These are phyloP conservation scores for Arthrocladium fulminans DNA, from an alignment of 2,329 filamentous ascomycete species.

Conservation along the genomic window DNA sequence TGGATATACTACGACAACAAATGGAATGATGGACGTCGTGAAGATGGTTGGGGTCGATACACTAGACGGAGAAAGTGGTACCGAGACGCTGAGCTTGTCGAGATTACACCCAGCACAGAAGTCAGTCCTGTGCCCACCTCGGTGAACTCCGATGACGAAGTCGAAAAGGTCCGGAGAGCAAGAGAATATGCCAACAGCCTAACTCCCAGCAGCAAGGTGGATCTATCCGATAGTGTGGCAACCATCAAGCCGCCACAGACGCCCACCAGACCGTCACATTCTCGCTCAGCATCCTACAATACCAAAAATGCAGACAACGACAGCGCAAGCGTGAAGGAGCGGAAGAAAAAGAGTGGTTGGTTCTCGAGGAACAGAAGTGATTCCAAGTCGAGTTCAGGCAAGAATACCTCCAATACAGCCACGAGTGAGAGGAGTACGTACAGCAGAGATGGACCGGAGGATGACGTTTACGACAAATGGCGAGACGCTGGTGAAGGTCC, in stretches of 20 bases:
- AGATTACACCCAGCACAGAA: conserved; percentile 46
- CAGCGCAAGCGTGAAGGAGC: not conserved
- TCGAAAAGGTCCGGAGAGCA: conserved; percentile 15
- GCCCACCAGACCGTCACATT: not conserved
- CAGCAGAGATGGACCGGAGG: conserved; percentile 19
- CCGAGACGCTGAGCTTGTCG: conserved; percentile 88
- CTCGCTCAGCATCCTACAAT: not conserved
- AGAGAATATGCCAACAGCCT: conserved; percentile 17
- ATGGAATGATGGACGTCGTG: conserved; percentile 83
- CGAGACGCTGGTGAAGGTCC: conserved; percentile 9
- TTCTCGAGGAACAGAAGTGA: conserved; percentile 3
- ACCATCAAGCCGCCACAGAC: conserved; percentile 5
- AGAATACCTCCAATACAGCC: not conserved
- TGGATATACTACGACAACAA: conserved; percentile 99
- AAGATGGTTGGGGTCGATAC: conserved; percentile 91
- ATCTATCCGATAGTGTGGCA: conserved; percentile 8
- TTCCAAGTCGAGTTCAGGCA: not conserved
- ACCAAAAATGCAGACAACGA: not conserved
- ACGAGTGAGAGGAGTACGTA: not conserved
- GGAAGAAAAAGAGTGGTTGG: conserved; percentile 7
- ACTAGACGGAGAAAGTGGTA: conserved; percentile 93
- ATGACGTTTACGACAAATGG: conserved; percentile 20
- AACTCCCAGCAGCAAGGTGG: conserved; percentile 4
- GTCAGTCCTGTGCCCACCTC: conserved; percentile 36
- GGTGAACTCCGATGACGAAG: conserved; percentile 15